Conservation (phyloP, 2,329 filamentous ascomycete genomes). For the Xylaria hypoxylon region DNA sequence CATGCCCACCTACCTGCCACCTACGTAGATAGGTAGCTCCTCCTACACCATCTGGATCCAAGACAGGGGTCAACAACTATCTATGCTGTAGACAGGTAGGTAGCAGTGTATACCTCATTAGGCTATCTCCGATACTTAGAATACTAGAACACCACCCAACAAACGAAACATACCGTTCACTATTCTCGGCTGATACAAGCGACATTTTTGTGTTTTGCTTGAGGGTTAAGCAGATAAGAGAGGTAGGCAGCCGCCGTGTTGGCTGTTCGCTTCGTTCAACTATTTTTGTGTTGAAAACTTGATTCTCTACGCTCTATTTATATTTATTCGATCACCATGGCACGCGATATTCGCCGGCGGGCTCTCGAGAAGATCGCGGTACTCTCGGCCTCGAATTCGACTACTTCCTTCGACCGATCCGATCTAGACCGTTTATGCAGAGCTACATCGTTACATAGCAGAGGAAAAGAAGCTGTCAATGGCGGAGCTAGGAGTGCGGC, state of each 20-base stretch:
- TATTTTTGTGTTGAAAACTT: conserved; percentile 6
- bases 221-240: neutral
- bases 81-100: neutral
- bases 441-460: conserved; percentile 64
- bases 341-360: conserved; percentile 69
- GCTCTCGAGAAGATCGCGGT: conserved; percentile 74
- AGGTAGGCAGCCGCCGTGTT: conserved; percentile 2
- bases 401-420: conserved; percentile 68
- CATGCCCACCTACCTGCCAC: neutral
- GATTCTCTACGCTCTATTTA: neutral
- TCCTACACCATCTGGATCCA: too few species aligned
- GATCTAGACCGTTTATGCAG: conserved; percentile 72
- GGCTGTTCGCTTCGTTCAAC: conserved; percentile 37
- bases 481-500: conserved; percentile 57
- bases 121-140: conserved; percentile 5
- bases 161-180: neutral
- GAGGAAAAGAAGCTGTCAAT: conserved; percentile 60
- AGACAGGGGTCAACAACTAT: conserved; percentile 6
- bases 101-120: neutral
- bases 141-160: conserved; percentile 7
- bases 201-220: neutral
- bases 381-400: conserved; percentile 67
- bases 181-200: conserved; percentile 3
- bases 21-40: too few species aligned
- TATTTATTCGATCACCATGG: conserved; percentile 52